Conservation (phyloP, 148 eudicot genomes). For the Rhododendron kiyosumense region DNA sequence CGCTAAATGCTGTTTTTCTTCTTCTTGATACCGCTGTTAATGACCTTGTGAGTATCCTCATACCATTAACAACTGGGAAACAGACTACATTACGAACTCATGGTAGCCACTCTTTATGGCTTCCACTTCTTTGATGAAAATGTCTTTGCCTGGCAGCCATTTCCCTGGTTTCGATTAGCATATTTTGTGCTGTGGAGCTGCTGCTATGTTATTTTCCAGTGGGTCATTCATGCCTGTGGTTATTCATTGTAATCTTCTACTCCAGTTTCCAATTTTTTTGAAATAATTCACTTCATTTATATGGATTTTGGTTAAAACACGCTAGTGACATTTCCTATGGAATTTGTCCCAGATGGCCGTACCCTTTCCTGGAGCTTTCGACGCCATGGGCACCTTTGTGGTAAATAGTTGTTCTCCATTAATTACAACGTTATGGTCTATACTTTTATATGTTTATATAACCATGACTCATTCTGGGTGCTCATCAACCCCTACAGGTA, state of each 20-base stretch:
- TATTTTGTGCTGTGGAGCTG: conserved; percentile 73
- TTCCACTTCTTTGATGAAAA: background rate
- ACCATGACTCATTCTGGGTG: background rate
- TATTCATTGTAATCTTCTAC: conserved; percentile 33
- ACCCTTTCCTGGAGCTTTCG: conserved; percentile 59
- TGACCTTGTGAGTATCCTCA: conserved; percentile 48
- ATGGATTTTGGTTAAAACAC: background rate
- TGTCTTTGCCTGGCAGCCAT: conserved; percentile 34
- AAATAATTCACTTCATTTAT: background rate
- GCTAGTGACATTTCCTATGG: background rate
- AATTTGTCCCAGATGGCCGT: conserved; percentile 55
- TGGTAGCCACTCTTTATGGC: background rate
- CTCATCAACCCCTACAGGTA: conserved; percentile 32
- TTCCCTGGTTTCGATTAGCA: conserved; percentile 64
- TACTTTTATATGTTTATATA: background rate
- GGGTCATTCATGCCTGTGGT: conserved; percentile 62
- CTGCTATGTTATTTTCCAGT: conserved; percentile 52
- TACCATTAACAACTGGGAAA: background rate
- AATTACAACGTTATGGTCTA: background rate
- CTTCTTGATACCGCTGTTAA: conserved; percentile 63
- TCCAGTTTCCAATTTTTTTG: background rate
- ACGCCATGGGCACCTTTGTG: conserved; percentile 54
- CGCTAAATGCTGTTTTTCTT: conserved; percentile 49
- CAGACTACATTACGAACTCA: background rate
- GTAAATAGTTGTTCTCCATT: conserved; percentile 18